phyloP scores from a whole-genome alignment of 2,329 filamentous ascomycete species.

The Cercospora sp. region DNA sequence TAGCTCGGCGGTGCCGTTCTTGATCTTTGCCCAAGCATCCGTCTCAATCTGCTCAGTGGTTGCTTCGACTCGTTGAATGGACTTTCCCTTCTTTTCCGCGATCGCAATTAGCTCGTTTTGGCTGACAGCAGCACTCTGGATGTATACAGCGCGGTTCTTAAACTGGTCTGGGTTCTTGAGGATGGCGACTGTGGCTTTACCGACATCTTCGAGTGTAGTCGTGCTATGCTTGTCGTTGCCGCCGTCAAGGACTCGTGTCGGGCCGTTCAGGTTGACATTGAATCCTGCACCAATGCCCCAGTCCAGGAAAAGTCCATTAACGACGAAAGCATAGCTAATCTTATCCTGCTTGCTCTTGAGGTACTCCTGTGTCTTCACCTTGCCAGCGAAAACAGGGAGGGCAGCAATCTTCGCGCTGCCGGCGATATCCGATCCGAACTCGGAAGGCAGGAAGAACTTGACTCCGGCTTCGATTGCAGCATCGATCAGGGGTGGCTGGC shows the following conservation, averaged over 20 bases:
- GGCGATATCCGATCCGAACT: slow-evolving; percentile 43
- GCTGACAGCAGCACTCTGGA: slow-evolving; percentile 40
- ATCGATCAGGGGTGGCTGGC: slow-evolving; percentile 41
- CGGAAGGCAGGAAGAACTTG: slow-evolving; percentile 44
- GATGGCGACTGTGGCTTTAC: slow-evolving; percentile 38
- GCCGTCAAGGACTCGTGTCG: slow-evolving; percentile 40
- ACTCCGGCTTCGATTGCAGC: slow-evolving; percentile 44
- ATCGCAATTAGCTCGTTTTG: slow-evolving; percentile 43
- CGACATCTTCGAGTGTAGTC: slow-evolving; percentile 38
- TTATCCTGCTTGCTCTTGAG: slow-evolving; percentile 33
- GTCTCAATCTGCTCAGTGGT: slow-evolving; percentile 36
- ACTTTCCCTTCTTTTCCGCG: slow-evolving; percentile 38
- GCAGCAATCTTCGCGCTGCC: slow-evolving; percentile 34
- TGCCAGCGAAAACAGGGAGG: slow-evolving; percentile 43
- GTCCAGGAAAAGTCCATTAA: slow-evolving; percentile 42
- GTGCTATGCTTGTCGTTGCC: slow-evolving; percentile 39
- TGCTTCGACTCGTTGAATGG: slow-evolving; percentile 29
- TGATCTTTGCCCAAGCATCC: slow-evolving; percentile 36
- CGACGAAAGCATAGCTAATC: slow-evolving; percentile 41
- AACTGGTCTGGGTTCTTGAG: slow-evolving; percentile 41
- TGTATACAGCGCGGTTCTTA: slow-evolving; percentile 40
- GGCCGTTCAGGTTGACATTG: slow-evolving; percentile 35
- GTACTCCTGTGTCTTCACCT: slow-evolving; percentile 42
- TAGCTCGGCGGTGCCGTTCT: slow-evolving; percentile 24
- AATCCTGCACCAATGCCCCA: slow-evolving; percentile 39